These are phyloP conservation scores for Boechera divaricarpa DNA, from an alignment of 345 rosid species.

Conservation along the genomic window DNA sequence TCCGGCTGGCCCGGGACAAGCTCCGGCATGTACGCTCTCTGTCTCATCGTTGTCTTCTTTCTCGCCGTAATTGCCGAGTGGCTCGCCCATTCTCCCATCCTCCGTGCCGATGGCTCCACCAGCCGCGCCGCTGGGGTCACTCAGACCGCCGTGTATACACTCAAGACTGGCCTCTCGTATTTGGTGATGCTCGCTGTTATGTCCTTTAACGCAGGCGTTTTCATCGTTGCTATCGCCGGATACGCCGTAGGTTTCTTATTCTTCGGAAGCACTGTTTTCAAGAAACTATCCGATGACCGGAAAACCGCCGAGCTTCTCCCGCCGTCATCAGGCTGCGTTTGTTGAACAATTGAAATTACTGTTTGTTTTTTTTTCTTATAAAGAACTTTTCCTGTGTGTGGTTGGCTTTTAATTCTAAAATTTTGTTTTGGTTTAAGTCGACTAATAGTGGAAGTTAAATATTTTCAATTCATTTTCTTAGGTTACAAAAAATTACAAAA, in stretches of 20 bases:
- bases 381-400: background rate
- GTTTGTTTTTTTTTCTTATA: background rate
- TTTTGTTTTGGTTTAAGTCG: conserved; percentile 1
- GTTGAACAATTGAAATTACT: conserved; percentile 20
- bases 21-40: conserved; percentile 59
- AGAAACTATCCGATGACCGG: conserved; percentile 26
- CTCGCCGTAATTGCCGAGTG: conserved; percentile 58
- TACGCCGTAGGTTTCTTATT: conserved; percentile 67
- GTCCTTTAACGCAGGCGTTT: conserved; percentile 88
- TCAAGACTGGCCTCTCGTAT: conserved; percentile 65
- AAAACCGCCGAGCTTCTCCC: conserved; percentile 57
- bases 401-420: conserved; percentile 8
- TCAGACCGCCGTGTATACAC: conserved; percentile 55
- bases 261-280: conserved; percentile 62
- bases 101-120: conserved; percentile 41
- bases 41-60: conserved; percentile 56
- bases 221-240: conserved; percentile 70
- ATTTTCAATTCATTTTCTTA: conserved; percentile 10
- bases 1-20: conserved; percentile 70
- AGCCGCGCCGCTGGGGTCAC: conserved; percentile 51
- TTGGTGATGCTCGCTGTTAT: conserved; percentile 82
- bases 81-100: conserved; percentile 53
- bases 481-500: background rate
- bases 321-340: conserved; percentile 35
- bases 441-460: background rate